Conservation (phyloP, 495 filamentous ascomycete genomes). For the Antarctomyces pellizariae region DNA sequence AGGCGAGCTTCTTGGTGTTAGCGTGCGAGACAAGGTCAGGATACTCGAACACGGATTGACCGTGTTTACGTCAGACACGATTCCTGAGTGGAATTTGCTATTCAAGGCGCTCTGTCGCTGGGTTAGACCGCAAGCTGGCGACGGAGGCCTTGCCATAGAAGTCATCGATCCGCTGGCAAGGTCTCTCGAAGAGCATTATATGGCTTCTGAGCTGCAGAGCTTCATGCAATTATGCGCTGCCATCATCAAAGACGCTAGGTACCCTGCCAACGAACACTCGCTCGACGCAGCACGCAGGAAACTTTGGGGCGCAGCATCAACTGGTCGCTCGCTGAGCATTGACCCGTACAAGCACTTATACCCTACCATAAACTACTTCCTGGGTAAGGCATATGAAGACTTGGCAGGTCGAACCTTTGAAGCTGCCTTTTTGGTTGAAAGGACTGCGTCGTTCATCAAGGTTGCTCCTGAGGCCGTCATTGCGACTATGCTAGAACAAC, state of each 20-base stretch:
- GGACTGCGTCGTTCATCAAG: slow-evolving; percentile 3
- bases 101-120: slow-evolving; percentile 32
- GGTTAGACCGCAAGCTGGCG: slow-evolving; percentile 39
- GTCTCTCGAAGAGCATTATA: slow-evolving; percentile 1
- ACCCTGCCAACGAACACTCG: slow-evolving; percentile 27
- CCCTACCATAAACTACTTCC: slow-evolving; percentile 21
- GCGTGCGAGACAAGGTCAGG: slow-evolving; percentile 46
- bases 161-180: slow-evolving; percentile 47
- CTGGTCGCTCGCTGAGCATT: slow-evolving; percentile 20
- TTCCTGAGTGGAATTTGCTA: slow-evolving; percentile 33
- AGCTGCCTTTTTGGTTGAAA: slow-evolving; percentile 7
- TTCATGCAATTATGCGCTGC: background rate
- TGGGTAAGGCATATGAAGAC: slow-evolving; percentile 21
- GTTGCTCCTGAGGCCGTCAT: slow-evolving; percentile 6
- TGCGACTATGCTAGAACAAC: slow-evolving; percentile 8
- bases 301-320: slow-evolving; percentile 32
- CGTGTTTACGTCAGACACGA: slow-evolving; percentile 7
- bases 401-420: slow-evolving; percentile 11
- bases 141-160: slow-evolving; percentile 31
- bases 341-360: slow-evolving; percentile 41
- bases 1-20: slow-evolving; percentile 19
- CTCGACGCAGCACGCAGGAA: slow-evolving; percentile 31
- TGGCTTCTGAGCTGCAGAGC: background rate
- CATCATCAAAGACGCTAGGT: slow-evolving; percentile 3
- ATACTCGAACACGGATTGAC: slow-evolving; percentile 34